Conservation (phyloP, 1,284 basidiomycete genomes). For the Garcileccinum viscosum region DNA sequence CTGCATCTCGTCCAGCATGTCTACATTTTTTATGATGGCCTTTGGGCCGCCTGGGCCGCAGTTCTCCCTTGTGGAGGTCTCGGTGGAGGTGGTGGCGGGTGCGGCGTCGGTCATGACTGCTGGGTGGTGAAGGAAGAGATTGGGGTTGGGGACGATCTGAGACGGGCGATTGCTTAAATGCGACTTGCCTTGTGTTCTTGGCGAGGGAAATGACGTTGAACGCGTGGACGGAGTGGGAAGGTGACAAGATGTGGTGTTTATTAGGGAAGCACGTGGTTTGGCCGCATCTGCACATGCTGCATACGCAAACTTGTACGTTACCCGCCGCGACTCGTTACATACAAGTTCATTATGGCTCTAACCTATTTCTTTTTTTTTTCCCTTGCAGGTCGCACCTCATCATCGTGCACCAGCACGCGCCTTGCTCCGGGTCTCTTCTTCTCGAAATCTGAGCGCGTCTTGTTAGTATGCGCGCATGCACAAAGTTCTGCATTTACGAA, state of each 20-base stretch:
- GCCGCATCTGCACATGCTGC: background rate
- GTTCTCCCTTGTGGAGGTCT: slow-evolving; percentile 54
- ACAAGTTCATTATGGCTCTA: background rate
- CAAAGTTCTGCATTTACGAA: slow-evolving; percentile 9
- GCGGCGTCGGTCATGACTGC: slow-evolving; percentile 66
- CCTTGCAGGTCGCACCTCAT: slow-evolving; percentile 3
- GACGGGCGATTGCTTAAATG: slow-evolving; percentile 34
- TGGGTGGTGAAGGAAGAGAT: slow-evolving; percentile 4
- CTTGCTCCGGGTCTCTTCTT: slow-evolving; percentile 9
- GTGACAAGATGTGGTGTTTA: slow-evolving; percentile 20
- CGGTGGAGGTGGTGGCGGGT: slow-evolving; percentile 59
- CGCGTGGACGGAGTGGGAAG: slow-evolving; percentile 27
- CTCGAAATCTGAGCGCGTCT: too few relatives aligned
- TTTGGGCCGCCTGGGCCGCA: slow-evolving; percentile 58
- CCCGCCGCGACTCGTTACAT: background rate
- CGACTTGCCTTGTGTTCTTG: slow-evolving; percentile 36
- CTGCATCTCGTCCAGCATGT: slow-evolving; percentile 98
- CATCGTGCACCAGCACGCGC: slow-evolving; percentile 12
- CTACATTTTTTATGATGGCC: slow-evolving; percentile 95
- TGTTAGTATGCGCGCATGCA: too few relatives aligned
- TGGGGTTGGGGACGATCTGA: slow-evolving; percentile 4
- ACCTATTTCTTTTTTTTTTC: background rate
- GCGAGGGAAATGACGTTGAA: slow-evolving; percentile 17
- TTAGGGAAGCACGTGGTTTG: slow-evolving; percentile 34
- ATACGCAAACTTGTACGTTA: background rate